A percentile compares a stretch with the other conserved stretches of the same genome.
These are phyloP conservation scores for Psilocybe cubensis DNA, from an alignment of 768 basidiomycete species.

Conservation along the genomic window DNA sequence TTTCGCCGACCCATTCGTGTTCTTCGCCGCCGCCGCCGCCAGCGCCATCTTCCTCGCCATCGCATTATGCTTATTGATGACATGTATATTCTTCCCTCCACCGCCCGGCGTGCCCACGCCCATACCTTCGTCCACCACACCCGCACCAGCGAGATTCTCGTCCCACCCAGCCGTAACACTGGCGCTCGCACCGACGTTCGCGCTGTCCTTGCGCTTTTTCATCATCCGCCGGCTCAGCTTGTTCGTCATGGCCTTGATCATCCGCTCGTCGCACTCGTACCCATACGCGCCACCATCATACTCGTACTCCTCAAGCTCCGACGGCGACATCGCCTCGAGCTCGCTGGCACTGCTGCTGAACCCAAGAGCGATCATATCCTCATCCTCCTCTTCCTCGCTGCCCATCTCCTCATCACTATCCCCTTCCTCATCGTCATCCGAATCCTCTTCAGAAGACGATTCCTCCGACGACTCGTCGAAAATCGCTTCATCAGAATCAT, in stretches of 20 bases:
- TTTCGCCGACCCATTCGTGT: not conserved
- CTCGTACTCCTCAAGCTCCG: not conserved
- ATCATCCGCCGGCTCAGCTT: not conserved
- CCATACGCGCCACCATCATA: not conserved
- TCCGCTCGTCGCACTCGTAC: not conserved
- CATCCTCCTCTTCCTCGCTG: not conserved
- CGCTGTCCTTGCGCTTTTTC: not conserved
- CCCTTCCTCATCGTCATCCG: constrained; percentile 24
- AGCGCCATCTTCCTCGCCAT: not conserved
- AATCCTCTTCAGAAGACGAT: not conserved
- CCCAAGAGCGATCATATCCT: not conserved
- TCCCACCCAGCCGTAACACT: not conserved
- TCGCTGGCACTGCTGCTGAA: not conserved
- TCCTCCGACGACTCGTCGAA: constrained; percentile 26
- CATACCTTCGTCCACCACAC: not conserved
- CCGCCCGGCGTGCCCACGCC: no score
- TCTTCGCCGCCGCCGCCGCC: not conserved
- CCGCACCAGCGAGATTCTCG: not conserved
- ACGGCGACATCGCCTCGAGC: not conserved
- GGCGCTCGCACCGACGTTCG: not conserved
- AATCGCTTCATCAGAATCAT: constrained; percentile 47
- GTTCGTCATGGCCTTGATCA: constrained; percentile 6
- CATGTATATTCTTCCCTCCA: not conserved
- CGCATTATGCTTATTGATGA: not conserved
- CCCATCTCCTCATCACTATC: not conserved